Evolutionary conservation across 1,284 basidiomycete species (phyloP), one percentile per base, ranked within the genome.

Genomic region (Malassezia pachydermatis): DNA sequence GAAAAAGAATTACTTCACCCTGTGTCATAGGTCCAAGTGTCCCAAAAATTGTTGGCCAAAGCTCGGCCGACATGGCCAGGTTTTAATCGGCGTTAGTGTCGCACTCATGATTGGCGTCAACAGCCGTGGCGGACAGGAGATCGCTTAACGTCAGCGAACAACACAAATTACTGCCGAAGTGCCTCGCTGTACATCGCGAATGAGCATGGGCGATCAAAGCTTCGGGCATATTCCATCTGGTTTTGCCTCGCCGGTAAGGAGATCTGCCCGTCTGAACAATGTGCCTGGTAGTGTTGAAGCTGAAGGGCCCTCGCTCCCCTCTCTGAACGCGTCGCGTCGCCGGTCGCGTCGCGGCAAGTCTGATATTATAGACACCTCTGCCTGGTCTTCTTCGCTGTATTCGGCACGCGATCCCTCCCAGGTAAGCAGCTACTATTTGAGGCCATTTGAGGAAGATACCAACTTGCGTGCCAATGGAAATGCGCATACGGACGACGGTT

Each of bases 341-440:
- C 33, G 29, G 25, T 10, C 29, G 41, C 29, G 28, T 5, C 17
- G 42, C 16, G 27, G 28, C 10, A 35, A 37, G 27, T 24, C 40
- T 8, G 39, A 35, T 23, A 37, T 27, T 11, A 38, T 27, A 33
- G 48, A 51, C 23, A 33, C 42, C 3, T 45, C 48, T 23, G 42
- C 36, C 5, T 51, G 48, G 48, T 28, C 41, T 6, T 51, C 43
- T 10, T 51, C 49, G 4, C 32, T 51, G 34, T 51, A 45, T 32
- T 45, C 49, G 19, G 41, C 49, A 16, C 44, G 40, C 23, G 45
- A 52, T 14, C 14, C 50, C 11, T 45, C 49, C 5, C 25, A 36
- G 25, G 50, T 52, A 16, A 52, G 50, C 39, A 52, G 50, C 27
- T 52, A 38, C 34, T 52, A 52, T 27, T 32, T 52, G 5, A 44